Evolutionary conservation across 2,329 filamentous ascomycete genomes (phyloP).

Genomic region (Fusarium secorum): DNA sequence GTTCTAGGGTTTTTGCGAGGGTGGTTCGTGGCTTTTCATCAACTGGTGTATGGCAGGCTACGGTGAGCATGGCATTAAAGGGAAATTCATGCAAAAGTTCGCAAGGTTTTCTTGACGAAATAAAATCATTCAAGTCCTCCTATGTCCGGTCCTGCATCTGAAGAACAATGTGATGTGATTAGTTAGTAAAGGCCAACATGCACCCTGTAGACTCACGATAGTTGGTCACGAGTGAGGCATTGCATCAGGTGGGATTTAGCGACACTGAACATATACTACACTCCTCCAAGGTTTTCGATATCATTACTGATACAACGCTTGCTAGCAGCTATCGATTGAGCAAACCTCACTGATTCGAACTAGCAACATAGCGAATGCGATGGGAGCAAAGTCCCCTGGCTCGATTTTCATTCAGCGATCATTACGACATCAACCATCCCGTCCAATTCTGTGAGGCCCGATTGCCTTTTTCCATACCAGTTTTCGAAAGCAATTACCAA

Average conservation of each 20-base stretch:
- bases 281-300: background rate
- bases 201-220: background rate
- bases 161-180: slow-evolving; percentile 1
- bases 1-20: slow-evolving; percentile 44
- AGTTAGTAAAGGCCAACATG: background rate
- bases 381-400: background rate
- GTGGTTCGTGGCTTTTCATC: slow-evolving; percentile 52
- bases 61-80: slow-evolving; percentile 51
- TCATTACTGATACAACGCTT: background rate
- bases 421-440: background rate
- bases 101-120: slow-evolving; percentile 50
- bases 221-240: background rate
- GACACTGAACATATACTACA: background rate
- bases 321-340: background rate
- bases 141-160: slow-evolving; percentile 11
- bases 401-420: background rate
- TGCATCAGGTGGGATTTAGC: background rate
- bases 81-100: slow-evolving; percentile 50
- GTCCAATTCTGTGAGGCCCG: slow-evolving; percentile 10
- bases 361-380: background rate
- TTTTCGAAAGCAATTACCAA: background rate
- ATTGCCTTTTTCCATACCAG: slow-evolving; percentile 4
- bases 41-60: slow-evolving; percentile 51
- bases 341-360: background rate
- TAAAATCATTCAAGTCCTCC: slow-evolving; percentile 48